Conservation (phyloP, 768 basidiomycete genomes). For the Pisolithus sp. region DNA sequence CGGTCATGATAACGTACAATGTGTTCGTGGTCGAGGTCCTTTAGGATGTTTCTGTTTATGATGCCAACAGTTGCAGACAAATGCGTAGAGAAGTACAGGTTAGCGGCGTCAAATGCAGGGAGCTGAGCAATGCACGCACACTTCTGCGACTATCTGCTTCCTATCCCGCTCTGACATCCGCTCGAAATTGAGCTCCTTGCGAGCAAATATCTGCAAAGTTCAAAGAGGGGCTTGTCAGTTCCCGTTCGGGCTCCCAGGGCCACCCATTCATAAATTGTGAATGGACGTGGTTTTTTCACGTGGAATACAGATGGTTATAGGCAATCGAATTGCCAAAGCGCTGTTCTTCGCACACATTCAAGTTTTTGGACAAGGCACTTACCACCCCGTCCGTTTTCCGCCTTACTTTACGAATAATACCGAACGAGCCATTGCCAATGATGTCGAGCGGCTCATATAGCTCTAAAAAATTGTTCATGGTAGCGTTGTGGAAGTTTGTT, state of each 20-base stretch:
- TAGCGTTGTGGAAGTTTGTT: conserved; percentile 2
- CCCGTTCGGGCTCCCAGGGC: not conserved
- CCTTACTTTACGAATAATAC: conserved; percentile 92
- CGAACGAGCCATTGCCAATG: conserved; percentile 96
- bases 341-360: conserved; percentile 3
- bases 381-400: conserved; percentile 80
- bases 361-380: conserved; percentile 26
- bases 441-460: conserved; percentile 84
- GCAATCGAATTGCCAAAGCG: no score
- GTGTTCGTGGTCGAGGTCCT: conserved; percentile 90
- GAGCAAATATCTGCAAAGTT: conserved; percentile 62
- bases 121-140: conserved; percentile 49
- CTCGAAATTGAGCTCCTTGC: conserved; percentile 97
- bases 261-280: not conserved
- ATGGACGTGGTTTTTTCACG: not conserved
- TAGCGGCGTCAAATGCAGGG: not conserved
- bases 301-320: not conserved
- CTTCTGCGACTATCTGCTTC: conserved; percentile 96
- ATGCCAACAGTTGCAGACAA: not conserved
- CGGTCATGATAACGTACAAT: conserved; percentile 95
- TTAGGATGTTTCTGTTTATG: conserved; percentile 81
- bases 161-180: conserved; percentile 94
- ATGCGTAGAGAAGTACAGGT: not conserved
- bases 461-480: conserved; percentile 49
- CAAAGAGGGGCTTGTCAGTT: not conserved